phyloP scores from a whole-genome alignment of 23 red algal species.

The Gracilaria domingensis region DNA sequence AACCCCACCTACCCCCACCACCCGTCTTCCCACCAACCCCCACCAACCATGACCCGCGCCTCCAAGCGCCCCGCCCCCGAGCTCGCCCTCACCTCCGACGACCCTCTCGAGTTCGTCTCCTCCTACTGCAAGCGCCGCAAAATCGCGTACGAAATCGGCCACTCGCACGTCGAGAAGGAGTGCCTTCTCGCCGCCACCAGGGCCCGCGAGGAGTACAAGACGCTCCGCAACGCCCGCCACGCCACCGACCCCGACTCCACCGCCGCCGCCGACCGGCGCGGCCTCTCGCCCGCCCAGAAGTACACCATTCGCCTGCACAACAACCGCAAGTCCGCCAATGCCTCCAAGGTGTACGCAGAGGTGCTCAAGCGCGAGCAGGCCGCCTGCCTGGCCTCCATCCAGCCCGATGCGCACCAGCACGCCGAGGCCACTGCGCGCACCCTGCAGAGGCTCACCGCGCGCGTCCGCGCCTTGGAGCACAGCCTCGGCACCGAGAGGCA shows the following conservation, averaged over 20 bases:
- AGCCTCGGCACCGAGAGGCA: not conserved
- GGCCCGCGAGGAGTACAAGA: constrained; percentile 58
- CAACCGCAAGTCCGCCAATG: constrained; percentile 59
- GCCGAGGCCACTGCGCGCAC: not conserved
- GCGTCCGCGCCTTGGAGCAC: not conserved
- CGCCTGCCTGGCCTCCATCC: not conserved
- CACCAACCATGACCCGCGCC: not conserved
- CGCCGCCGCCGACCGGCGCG: constrained; percentile 23
- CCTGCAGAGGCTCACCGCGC: not conserved
- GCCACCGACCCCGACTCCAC: not conserved
- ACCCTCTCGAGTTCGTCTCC: constrained; percentile 18
- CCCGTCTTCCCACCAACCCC: not conserved
- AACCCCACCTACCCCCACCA: not conserved
- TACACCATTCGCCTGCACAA: constrained; percentile 67
- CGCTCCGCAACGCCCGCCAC: constrained; percentile 2
- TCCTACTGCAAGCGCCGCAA: constrained; percentile 35
- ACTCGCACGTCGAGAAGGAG: constrained; percentile 20
- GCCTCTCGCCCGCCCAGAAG: constrained; percentile 57
- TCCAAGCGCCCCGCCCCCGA: not conserved
- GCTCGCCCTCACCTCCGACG: constrained; percentile 3
- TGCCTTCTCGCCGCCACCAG: constrained; percentile 14
- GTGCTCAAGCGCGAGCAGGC: constrained; percentile 56
- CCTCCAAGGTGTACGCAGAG: constrained; percentile 54
- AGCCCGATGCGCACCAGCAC: not conserved
- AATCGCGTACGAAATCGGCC: constrained; percentile 10